These are phyloP conservation scores for Westerdykella sp. DNA, from an alignment of 2,329 filamentous ascomycete species.

Conservation along the genomic window DNA sequence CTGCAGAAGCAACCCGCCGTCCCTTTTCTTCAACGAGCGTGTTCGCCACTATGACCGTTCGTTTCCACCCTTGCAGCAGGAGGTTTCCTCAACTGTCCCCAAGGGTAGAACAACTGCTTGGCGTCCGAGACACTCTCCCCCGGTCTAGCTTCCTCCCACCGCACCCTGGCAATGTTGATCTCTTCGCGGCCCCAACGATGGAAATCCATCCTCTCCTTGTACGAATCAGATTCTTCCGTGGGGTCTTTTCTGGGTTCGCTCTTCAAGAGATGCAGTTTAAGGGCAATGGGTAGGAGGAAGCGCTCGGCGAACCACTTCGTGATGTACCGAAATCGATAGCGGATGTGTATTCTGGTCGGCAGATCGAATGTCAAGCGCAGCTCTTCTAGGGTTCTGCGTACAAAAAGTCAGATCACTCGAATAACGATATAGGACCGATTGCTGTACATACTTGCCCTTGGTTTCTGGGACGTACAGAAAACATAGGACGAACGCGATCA, in stretches of 20 bases:
- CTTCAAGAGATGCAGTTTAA: background rate
- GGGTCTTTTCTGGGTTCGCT: background rate
- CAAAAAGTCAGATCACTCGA: background rate
- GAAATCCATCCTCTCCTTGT: background rate
- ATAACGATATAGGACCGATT: background rate
- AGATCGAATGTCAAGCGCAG: constrained; percentile 20
- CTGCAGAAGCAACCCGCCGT: no score
- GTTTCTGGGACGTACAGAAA: constrained; percentile 27
- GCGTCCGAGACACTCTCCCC: background rate
- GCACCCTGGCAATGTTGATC: background rate
- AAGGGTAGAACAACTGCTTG: background rate
- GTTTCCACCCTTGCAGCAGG: no score
- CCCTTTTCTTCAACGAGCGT: no score
- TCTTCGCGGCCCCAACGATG: background rate
- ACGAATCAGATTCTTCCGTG: background rate
- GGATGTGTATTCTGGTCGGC: constrained; percentile 14
- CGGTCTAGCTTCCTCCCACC: background rate
- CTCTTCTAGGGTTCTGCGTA: constrained; percentile 16
- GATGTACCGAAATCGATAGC: constrained; percentile 12
- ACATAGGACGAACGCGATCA: constrained; percentile 22
- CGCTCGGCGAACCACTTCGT: constrained; percentile 10
- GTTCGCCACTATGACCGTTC: no score
- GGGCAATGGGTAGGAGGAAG: constrained; percentile 4
- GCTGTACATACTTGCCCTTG: constrained; percentile 3
- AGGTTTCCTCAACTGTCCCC: background rate